Evolutionary conservation across 179 eudicot species (phyloP), one percentile per base, ranked within the genome.

Genomic region (Gypsophila paniculata): DNA sequence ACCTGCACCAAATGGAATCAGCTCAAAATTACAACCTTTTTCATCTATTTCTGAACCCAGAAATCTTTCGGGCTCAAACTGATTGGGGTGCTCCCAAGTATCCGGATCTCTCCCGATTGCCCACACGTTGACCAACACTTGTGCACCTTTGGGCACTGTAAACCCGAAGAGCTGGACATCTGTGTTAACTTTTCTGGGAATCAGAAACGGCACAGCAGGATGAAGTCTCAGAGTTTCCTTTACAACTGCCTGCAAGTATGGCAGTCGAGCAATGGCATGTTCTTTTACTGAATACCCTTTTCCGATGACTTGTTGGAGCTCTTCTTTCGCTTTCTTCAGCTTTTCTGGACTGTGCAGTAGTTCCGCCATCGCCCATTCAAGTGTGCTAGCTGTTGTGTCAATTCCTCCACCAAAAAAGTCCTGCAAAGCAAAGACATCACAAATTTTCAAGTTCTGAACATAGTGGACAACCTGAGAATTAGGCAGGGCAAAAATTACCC

Each of bases 1-100:
- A 2, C 84, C 87, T 1, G 79, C 74, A 10, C 84, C 78, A 73
- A 83, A 81, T 8, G 81, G 86, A n/a, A 83, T 61, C 65, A 81
- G 64, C 46, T 65, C 62, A 44, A 81, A 81, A 25, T 81, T 36
- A 10, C 46, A 51, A 9, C 85, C 85, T 51, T 67, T 73, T 2
- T 62, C 65, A 54, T 82, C 84, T 8, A 77, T 39, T n/a, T 71
- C 69, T 0, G 72, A 62, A 4, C 36, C 73, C 59, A 78, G 6
- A 69, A 86, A 82, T 68, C 84, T 77, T 55, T 86, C 84, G 0
- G 85, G 85, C 9, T 73, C 80, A 54, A 82, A 82, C 14, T 21
- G 62, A 0, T 19, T 61, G 53, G 84, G 74, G 14, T 49, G 66
- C 29, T 79, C 67, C 85, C 82, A 82, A 3, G 54, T 18, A 8